Evolutionary conservation across 257 asterid species (phyloP).

Genomic region (Perilla frutescens): DNA sequence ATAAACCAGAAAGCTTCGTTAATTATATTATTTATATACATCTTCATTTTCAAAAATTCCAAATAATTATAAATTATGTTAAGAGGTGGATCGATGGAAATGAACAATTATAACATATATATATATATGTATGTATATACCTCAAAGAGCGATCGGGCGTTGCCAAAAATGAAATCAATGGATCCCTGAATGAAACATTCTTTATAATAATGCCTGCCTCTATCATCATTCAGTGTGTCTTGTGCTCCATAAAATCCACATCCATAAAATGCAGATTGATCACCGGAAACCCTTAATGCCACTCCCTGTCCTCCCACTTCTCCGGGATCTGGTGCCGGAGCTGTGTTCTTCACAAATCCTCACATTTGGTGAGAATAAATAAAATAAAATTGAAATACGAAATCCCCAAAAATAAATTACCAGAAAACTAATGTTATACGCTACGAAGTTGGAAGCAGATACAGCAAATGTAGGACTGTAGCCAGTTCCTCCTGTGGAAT

Average conservation of each 20-base stretch:
- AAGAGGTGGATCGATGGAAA: no score
- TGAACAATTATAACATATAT: no score
- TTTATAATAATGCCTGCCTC: conserved; percentile 82
- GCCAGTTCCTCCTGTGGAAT: conserved; percentile 75
- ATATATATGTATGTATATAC: conserved; percentile 46
- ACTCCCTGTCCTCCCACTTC: conserved; percentile 71
- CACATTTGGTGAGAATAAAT: background rate
- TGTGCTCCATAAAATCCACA: conserved; percentile 89
- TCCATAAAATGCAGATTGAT: conserved; percentile 77
- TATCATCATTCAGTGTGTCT: conserved; percentile 78
- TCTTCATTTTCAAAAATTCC: background rate
- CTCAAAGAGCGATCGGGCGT: conserved; percentile 74
- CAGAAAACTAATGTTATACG: conserved; percentile 83
- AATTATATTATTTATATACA: no score
- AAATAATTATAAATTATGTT: background rate
- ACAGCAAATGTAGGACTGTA: conserved; percentile 61
- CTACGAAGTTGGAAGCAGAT: conserved; percentile 62
- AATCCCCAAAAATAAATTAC: conserved; percentile 38
- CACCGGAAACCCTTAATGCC: conserved; percentile 71
- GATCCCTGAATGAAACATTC: conserved; percentile 91
- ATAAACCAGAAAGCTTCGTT: no score
- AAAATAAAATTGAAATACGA: no score
- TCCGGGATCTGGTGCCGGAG: conserved; percentile 79
- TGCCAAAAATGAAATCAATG: conserved; percentile 89
- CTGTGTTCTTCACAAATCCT: conserved; percentile 59